Evolutionary conservation across 331 rosid species (phyloP).

Genomic region (Pyracantha coccinea): DNA sequence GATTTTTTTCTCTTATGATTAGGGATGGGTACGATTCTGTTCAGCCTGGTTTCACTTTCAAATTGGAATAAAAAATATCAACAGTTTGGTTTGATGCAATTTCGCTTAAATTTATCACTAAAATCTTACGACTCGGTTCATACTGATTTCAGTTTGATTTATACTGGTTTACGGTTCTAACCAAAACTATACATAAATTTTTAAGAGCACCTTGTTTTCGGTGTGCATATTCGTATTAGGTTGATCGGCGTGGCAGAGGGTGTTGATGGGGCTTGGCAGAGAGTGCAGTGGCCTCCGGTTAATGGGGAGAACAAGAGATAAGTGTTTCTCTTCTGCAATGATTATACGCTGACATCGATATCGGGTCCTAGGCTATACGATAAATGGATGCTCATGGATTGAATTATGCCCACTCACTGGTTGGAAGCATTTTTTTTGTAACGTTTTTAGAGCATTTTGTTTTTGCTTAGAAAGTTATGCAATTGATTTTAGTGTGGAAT

Average conservation of each 20-base stretch:
- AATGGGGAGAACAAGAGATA: slow-evolving; percentile 76
- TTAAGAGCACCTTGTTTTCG: background rate
- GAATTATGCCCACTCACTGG: slow-evolving; percentile 74
- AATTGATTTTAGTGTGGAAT: background rate
- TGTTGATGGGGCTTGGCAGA: slow-evolving; percentile 72
- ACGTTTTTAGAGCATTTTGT: background rate
- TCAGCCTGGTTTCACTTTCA: too few species aligned
- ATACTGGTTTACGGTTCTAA: accelerated
- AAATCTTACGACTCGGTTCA: too few species aligned
- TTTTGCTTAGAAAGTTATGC: background rate
- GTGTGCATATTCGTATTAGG: slow-evolving; percentile 31
- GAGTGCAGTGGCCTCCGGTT: slow-evolving; percentile 76
- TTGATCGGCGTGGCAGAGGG: slow-evolving; percentile 86
- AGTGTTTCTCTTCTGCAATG: slow-evolving; percentile 62
- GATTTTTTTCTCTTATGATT: too few species aligned
- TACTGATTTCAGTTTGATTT: too few species aligned
- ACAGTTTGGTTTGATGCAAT: too few species aligned
- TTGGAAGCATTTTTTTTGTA: slow-evolving; percentile 34
- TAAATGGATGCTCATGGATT: slow-evolving; percentile 94
- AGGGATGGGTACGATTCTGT: too few species aligned
- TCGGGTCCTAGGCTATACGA: slow-evolving; percentile 81
- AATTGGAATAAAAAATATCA: too few species aligned
- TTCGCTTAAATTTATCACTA: too few species aligned
- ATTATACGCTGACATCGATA: slow-evolving; percentile 62
- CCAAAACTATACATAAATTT: too few species aligned